Evolutionary conservation across 2,329 filamentous ascomycete species (phyloP), one percentile per base, ranked within the genome.

Genomic region (Claviceps digitariae): DNA sequence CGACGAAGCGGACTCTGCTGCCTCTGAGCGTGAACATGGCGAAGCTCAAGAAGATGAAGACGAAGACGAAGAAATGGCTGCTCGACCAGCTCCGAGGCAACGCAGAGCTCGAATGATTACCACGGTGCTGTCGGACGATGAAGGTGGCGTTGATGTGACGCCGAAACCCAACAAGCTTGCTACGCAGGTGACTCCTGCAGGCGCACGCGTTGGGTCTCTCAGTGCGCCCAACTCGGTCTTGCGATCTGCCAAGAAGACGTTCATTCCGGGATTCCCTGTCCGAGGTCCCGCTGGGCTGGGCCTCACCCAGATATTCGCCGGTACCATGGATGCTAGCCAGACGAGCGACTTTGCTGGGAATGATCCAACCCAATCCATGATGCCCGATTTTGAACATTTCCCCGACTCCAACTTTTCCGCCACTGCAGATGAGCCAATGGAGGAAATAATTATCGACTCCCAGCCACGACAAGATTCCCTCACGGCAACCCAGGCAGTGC

Each of bases 231-330:
- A 74, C 17, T 86, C 83, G 0, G 79, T 84, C 2, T 65, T 85
- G n/a, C 78, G 83, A 43, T 86, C 82, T 4, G 82, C 82, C 2
- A 83, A 77, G 55, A 86, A 86, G 67, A 77, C 73, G 0, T 84
- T 85, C 59, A 85, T 88, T 54, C 85, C 84, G 3, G 83, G 82
- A 1, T 69, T 88, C 21, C 79, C 83, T 2, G 74, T 83, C 4
- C 67, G 74, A 23, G 78, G 75, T 0, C 74, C 80, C 23, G 81
- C 80, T 38, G 82, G 81, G 2, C 70, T 95, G 44, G 86, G 88
- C 10, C 75, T 95, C 46, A 94, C 89, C 0, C 90, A 95, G 62
- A 91, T 93, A 57, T 96, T 95, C 64, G 87, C 86, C 5, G 88
- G 88, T 13, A 95, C 90, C 1, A 86, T 96, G 81, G 89, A 73